Percentiles rank a stretch among this genome's conserved stretches.
These are phyloP conservation scores for Elongisporangium undulatum DNA, from an alignment of 352 stramenopile species.

Conservation along the genomic window DNA sequence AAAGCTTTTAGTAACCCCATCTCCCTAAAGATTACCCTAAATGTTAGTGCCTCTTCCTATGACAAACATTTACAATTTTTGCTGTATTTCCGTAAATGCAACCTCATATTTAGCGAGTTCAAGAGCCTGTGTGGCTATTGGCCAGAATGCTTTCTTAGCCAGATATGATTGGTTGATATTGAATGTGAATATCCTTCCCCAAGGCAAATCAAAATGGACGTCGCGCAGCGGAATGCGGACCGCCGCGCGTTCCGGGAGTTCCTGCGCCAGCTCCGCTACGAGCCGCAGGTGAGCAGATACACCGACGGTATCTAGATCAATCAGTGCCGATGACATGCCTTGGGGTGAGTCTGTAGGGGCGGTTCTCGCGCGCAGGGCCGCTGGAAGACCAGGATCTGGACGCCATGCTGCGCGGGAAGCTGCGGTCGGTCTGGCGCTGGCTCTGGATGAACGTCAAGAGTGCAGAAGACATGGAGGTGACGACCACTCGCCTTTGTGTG, in stretches of 20 bases:
- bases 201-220: background rate
- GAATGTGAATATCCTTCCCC: background rate
- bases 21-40: background rate
- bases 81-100: no score
- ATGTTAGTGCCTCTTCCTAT: background rate
- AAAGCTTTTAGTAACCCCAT: background rate
- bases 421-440: conserved; percentile 35
- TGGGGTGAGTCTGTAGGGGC: conserved; percentile 15
- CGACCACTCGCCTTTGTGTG: background rate
- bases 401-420: conserved; percentile 24
- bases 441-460: conserved; percentile 31
- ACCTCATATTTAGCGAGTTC: no score
- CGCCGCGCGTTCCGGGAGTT: conserved; percentile 38
- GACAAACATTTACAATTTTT: background rate
- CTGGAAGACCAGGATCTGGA: conserved; percentile 42
- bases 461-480: conserved; percentile 29
- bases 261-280: conserved; percentile 34
- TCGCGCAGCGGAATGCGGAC: conserved; percentile 17
- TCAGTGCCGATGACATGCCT: background rate
- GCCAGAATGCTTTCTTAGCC: background rate
- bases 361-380: conserved; percentile 16
- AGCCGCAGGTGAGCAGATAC: conserved; percentile 19
- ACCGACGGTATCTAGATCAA: no score
- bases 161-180: background rate
- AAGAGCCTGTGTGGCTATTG: background rate